Percentiles rank a stretch among this genome's conserved stretches.
Conservation (phyloP, 2,329 filamentous ascomycete genomes). For the Didymella arachidicola region DNA sequence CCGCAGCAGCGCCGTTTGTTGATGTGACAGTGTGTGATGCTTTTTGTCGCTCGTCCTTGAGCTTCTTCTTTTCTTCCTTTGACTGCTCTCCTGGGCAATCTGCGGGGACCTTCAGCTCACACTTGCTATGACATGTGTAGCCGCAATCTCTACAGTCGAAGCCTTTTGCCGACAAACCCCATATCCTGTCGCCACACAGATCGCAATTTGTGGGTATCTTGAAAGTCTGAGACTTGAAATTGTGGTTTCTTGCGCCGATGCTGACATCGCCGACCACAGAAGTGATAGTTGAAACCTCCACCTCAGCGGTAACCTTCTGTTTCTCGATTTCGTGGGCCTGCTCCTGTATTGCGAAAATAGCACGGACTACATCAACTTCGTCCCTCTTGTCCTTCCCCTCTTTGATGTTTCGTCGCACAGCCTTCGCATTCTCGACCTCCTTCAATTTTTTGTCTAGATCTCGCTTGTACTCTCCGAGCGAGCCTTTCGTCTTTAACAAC, state of each 20-base stretch:
- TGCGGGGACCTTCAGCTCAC: constrained; percentile 97
- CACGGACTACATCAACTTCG: constrained; percentile 82
- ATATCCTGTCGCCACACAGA: constrained; percentile 93
- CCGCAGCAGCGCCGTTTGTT: constrained; percentile 53
- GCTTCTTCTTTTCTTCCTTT: constrained; percentile 94
- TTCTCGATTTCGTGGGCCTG: constrained; percentile 84
- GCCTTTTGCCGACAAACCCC: constrained; percentile 95
- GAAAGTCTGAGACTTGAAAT: constrained; percentile 98
- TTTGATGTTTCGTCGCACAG: constrained; percentile 75
- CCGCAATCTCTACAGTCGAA: constrained; percentile 96
- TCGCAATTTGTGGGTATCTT: constrained; percentile 99
- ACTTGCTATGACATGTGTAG: constrained; percentile 98
- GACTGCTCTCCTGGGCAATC: constrained; percentile 92
- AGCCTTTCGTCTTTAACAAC: constrained; percentile 85
- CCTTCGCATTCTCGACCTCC: constrained; percentile 82
- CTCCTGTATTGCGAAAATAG: constrained; percentile 86
- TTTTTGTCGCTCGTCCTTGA: constrained; percentile 86
- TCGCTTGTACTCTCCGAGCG: constrained; percentile 78
- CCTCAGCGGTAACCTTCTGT: constrained; percentile 84
- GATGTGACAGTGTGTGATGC: constrained; percentile 68
- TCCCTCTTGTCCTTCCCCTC: constrained; percentile 89
- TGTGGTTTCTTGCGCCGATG: constrained; percentile 90
- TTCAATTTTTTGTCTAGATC: constrained; percentile 86
- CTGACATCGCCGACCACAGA: constrained; percentile 90
- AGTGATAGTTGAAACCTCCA: constrained; percentile 94